Base-by-base conservation (phyloP, 495 filamentous ascomycete species). In the Daldinia grandis region DNA sequence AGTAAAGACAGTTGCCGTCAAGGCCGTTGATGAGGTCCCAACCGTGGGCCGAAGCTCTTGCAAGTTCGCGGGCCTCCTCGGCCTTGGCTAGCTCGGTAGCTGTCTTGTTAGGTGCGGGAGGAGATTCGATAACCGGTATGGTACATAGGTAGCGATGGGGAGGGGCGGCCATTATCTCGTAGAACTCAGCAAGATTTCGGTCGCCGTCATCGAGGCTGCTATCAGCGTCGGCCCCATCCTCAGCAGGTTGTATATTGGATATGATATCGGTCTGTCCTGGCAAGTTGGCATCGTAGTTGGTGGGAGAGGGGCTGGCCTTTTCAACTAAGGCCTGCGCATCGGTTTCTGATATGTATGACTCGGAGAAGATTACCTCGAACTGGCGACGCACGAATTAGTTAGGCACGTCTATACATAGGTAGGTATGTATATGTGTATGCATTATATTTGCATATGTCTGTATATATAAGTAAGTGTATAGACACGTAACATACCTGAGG, bases 11-110 rank as follows among this genome's bases (percentile, higher is more conserved):
- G 42, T 87, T 84, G 8, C 91, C 93, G 38, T 98, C 88, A 78
- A 99, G 90, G 31, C 90, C 93, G 73, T 88, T 85, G 38, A 99
- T 86, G n/a, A 98, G 85, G 76, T 98, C 93, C 86, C 93, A 92
- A 4, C 95, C 95, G 24, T 92, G 87, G 30, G 92, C 88, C 0
- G 91, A 92, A 4, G 95, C 95, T 19, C 93, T 88, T 21, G 87
- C 89, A 0, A 98, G 85, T 77, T 98, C 95, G 57, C 93, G 92
- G 65, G 91, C 88, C 75, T 97, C 90, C 64, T 95, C 92, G 4
- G 86, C 88, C 69, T 87, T 85, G 57, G 88, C 87, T 33, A 89
- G 80, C 57, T 87, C 85, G 38, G 85, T 87, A 27, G 88, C 86
- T 3, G 87, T 91, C 64, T 86, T 82, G 72, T 91, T 90, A 21